Evolutionary conservation across 2,329 filamentous ascomycete species (phyloP), one percentile per base, ranked within the genome.

Genomic region (Aspergillus awamori): DNA sequence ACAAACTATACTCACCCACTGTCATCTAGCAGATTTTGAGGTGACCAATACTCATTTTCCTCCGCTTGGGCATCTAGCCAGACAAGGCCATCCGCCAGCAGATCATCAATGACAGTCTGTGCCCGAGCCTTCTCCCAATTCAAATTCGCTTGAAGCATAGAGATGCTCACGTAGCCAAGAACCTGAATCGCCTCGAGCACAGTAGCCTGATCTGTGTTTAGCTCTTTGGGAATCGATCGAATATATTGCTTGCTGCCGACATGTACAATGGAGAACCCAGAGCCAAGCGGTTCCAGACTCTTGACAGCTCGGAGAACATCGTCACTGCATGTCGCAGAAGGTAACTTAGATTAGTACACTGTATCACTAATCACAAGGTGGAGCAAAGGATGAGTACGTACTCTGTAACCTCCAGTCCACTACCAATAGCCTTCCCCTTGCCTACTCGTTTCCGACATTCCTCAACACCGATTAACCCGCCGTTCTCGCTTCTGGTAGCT

Each of bases 121-220:
- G 92, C 91, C 65, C 95, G 84, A 5, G 93, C 90, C 48, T 86
- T 82, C 67, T 94, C 89, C 95, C 95, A 99, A 15, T 83, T 84
- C 28, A 99, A 79, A 74, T 99, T 99, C 54, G 90, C 80, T 78
- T 90, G 89, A 58, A 99, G 79, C 90, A 98, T 96, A 1, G 90
- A 90, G 15, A 96, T 86, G 60, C 89, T 96, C 55, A 98, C 91
- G 72, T 92, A 97, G 1, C 95, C 94, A 8, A 97, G 81, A 8
- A 97, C 83, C 76, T 97, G 92, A 7, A 92, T 92, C 1, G 91
- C 93, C 80, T 98, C 95, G 6, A 99, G 84, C 11, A 97, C 94
- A 2, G 89, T 91, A 53, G 91, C 91, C 80, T 99, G 95, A 75
- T 99, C 95, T 13, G 87, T 93, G 75, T 96, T 97, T 64, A 99